These are phyloP conservation scores for Yarrowia sp. DNA, from an alignment of 805 yeast genomes.

Conservation along the genomic window DNA sequence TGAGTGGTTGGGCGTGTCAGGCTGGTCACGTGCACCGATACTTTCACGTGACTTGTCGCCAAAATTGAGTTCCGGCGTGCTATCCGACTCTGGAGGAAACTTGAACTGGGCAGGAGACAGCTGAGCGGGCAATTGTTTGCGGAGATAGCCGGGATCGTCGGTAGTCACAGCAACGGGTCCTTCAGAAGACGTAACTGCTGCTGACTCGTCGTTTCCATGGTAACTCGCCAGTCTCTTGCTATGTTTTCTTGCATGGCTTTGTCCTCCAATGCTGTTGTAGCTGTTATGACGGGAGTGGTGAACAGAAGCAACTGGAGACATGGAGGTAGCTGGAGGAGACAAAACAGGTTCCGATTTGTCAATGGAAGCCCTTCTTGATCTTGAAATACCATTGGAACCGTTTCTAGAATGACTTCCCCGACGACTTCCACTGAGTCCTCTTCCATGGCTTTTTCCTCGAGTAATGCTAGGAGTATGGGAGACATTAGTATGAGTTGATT, in stretches of 20 bases:
- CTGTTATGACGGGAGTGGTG: background rate
- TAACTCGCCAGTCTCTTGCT: background rate
- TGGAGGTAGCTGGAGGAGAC: no score
- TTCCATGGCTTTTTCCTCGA: conserved; percentile 5
- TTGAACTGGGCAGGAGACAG: conserved; percentile 9
- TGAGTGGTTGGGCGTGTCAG: background rate
- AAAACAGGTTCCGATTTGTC: no score
- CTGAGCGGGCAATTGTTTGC: background rate
- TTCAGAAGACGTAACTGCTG: background rate
- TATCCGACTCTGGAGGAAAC: background rate
- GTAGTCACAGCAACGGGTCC: conserved; percentile 8
- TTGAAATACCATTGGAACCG: no score
- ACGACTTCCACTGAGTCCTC: conserved; percentile 1
- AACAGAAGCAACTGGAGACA: no score
- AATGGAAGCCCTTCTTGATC: background rate
- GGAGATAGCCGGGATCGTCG: conserved; percentile 5
- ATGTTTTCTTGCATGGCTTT: background rate
- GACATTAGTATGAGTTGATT: background rate
- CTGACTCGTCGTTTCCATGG: background rate
- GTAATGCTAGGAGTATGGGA: background rate
- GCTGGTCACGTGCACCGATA: background rate
- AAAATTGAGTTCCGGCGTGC: background rate
- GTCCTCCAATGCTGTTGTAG: background rate
- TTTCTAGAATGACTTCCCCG: background rate
- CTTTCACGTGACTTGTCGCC: background rate